Base-by-base conservation (phyloP, 225 moss, liverwort and hornwort species). In the Asterella californica region DNA sequence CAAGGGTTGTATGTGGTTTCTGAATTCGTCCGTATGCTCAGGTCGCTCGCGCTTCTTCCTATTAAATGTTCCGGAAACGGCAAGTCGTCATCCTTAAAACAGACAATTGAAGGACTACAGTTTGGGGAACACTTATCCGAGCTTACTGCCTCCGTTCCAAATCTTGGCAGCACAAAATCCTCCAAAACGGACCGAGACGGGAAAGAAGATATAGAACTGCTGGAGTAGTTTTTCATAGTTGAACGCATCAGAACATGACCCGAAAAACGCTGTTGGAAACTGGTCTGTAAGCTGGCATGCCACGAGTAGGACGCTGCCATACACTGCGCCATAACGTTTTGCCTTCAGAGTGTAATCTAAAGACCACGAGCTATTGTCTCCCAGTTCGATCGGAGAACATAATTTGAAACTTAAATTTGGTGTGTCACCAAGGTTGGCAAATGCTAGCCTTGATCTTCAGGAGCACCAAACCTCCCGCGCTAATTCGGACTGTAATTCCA, bases 71-170 rank as follows among this genome's bases (percentile, higher is more conserved):
- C 92, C 21, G 92, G 92, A 65, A 91, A 90, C 9, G 92, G 91
- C 33, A 87, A 87, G 84, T 93, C 91, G 60, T 93, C 92, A n/a
- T 93, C 92, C 80, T 91, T 84, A 66, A 91, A 93, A 86, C 91
- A 93, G 21, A 90, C 81, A 71, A 91, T 85, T 74, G 85, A 83
- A 6, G 91, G 92, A 81, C 73, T 36, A 47, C 75, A 38, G 7
- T 45, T 50, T 15, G 60, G 9, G 0, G 76, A 14, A 30, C 64
- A 64, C 66, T 78, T 78, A 9, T 76, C 66, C 64, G 74, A 38
- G 48, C 64, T 63, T 33, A 75, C 67, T 12, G 55, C 55, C n/a
- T 82, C 67, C 38, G 70, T 37, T 45, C 71, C 79, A 54, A 36
- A 36, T 72, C 77, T 71, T 59, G 79, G 63, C 27, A 82, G 66